Evolutionary conservation across 1,284 basidiomycete species (phyloP), one percentile per base, ranked within the genome.

Genomic region (Leccinum fallax): DNA sequence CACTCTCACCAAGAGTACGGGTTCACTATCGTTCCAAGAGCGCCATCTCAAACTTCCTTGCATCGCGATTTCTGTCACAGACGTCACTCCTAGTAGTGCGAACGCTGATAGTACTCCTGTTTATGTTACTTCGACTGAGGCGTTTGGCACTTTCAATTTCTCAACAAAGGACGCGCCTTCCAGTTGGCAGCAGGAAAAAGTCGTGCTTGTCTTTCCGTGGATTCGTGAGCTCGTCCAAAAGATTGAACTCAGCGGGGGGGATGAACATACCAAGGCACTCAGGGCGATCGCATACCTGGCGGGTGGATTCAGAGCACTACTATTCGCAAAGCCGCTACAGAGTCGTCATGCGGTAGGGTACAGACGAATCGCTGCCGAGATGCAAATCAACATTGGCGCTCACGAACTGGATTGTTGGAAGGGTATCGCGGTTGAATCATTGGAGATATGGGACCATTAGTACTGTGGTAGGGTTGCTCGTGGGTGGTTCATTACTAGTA

Each of bases 151-250:
- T 26, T 21, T 66, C 2, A 1, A 15, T 4, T 56, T 65, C 53
- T 19, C 24, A 16, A 59, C 57, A 2, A 3, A 43, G 36, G 21
- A 59, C 7, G 26, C 21, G 2, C 3, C 32, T 8, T 55, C 38
- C 38, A 2, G 13, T 4, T 53, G 28, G 16, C 30, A 2, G 1
- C 7, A 56, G 0, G 51, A 21, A 46, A 52, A 52, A 1, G 11
- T 59, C 0, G 54, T 66, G 9, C 54, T 66, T 13, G 62, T 59
- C 7, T 64, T 64, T n/a, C 65, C 65, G 8, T 66, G 65, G 65
- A 61, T 65, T n/a, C 53, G 24, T 24, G 62, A 67, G 57, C 58
- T 66, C 26, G 36, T 58, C 2, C 13, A 43, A 11, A 21, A 32
- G 24, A 38, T 43, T 3, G 32, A n/a, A 5, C 26, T 4, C 9